Conservation (phyloP, 225 moss, liverwort and hornwort genomes). For the Sphagnum contortum region DNA sequence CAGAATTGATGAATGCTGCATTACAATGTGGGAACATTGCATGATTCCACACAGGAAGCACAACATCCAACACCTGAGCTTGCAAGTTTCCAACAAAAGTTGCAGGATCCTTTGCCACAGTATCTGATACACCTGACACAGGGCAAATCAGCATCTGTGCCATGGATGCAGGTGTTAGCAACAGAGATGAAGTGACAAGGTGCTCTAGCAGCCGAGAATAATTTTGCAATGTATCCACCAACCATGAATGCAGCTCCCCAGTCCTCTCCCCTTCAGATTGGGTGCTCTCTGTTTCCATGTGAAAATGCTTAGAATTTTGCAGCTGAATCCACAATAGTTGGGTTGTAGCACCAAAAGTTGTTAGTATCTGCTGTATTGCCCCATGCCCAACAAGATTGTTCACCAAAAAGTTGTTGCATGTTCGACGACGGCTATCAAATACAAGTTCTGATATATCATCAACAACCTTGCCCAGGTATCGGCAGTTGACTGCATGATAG, state of each 20-base stretch:
- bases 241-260: conserved; percentile 78
- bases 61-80: conserved; percentile 83
- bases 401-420: conserved; percentile 80
- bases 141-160: conserved; percentile 80
- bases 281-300: conserved; percentile 86
- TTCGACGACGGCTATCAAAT: conserved; percentile 87
- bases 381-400: conserved; percentile 79
- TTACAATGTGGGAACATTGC: conserved; percentile 82
- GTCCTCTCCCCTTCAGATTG: conserved; percentile 55
- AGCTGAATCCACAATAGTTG: conserved; percentile 80
- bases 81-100: conserved; percentile 70
- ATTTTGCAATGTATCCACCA: conserved; percentile 64
- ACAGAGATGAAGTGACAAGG: conserved; percentile 75
- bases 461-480: conserved; percentile 86
- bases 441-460: conserved; percentile 73
- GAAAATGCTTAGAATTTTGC: conserved; percentile 58
- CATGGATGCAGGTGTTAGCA: conserved; percentile 71
- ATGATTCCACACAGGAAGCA: conserved; percentile 92
- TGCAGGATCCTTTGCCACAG: conserved; percentile 73
- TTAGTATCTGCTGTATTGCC: conserved; percentile 65
- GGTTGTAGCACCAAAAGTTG: conserved; percentile 77
- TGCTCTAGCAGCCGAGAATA: conserved; percentile 87
- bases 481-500: conserved; percentile 73
- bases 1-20: conserved; percentile 68
- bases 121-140: conserved; percentile 55